Conservation (phyloP, 2,329 filamentous ascomycete genomes). For the Hypoxylon sp. region DNA sequence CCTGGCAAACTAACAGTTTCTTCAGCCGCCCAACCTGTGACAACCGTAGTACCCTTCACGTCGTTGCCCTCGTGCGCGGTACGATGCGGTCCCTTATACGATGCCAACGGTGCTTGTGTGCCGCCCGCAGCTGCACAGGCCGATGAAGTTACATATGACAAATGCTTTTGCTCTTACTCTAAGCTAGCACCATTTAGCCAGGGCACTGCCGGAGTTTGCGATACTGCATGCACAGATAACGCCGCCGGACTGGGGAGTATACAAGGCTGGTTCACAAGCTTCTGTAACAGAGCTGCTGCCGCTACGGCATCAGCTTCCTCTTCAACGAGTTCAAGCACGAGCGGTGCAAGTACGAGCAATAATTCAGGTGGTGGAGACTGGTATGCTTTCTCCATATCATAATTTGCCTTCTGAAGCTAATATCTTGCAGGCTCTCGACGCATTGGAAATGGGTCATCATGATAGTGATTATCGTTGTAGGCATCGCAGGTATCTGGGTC, state of each 20-base stretch:
- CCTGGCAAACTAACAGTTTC: constrained; percentile 10
- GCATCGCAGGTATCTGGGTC: constrained; percentile 76
- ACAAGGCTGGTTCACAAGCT: constrained; percentile 78
- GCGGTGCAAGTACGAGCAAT: constrained; percentile 46
- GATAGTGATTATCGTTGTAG: constrained; percentile 80
- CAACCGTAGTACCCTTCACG: constrained; percentile 70
- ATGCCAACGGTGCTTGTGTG: constrained; percentile 80
- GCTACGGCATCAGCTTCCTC: constrained; percentile 53
- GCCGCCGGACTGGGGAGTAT: constrained; percentile 70
- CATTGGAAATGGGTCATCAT: constrained; percentile 89
- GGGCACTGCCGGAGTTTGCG: constrained; percentile 73
- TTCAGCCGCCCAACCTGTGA: constrained; percentile 50
- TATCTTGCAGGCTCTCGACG: constrained; percentile 69
- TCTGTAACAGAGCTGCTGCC: constrained; percentile 68
- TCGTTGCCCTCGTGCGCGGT: constrained; percentile 75
- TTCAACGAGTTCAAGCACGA: constrained; percentile 47
- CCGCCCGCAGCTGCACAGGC: constrained; percentile 68
- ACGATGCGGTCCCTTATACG: constrained; percentile 72
- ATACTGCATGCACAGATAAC: constrained; percentile 67
- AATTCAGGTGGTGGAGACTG: constrained; percentile 61
- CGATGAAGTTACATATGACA: constrained; percentile 69
- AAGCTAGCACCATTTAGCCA: constrained; percentile 71
- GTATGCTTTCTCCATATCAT: constrained; percentile 56
- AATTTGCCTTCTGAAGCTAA: constrained; percentile 17
- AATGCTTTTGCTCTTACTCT: constrained; percentile 81